Conservation (phyloP, 768 basidiomycete species). For the Mycena haematopus region DNA sequence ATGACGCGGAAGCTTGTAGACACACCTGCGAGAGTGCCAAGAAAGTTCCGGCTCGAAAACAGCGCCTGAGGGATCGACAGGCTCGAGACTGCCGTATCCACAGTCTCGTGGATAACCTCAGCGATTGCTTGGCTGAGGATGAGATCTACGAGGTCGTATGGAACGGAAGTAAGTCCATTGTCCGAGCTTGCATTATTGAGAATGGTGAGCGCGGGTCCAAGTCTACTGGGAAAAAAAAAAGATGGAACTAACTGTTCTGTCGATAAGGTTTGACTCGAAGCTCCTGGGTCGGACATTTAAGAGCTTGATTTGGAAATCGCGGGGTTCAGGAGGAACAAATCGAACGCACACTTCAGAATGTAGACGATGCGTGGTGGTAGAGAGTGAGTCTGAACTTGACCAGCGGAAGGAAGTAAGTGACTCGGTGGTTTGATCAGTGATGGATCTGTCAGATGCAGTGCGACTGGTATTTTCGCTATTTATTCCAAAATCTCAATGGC, state of each 20-base stretch:
- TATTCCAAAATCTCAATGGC: too few relatives aligned
- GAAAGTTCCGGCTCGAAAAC: neutral
- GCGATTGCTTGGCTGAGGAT: slow-evolving; percentile 13
- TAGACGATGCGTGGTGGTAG: too few relatives aligned
- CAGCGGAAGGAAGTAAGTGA: too few relatives aligned
- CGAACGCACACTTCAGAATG: too few relatives aligned
- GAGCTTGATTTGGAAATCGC: neutral
- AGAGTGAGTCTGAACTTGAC: too few relatives aligned
- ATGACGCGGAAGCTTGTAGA: slow-evolving; percentile 14
- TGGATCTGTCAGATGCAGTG: too few relatives aligned
- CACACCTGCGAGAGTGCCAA: slow-evolving; percentile 22
- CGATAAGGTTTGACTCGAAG: neutral
- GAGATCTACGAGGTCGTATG: slow-evolving; percentile 9
- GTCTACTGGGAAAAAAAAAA: neutral
- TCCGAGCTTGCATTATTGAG: neutral
- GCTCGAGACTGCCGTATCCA: neutral
- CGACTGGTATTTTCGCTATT: too few relatives aligned
- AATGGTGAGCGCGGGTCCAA: neutral
- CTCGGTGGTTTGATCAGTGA: too few relatives aligned
- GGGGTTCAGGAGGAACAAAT: neutral
- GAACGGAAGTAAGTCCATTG: neutral
- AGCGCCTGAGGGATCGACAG: neutral
- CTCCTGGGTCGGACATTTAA: slow-evolving; percentile 1
- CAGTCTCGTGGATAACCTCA: slow-evolving; percentile 6
- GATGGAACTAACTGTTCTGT: neutral